Conservation (phyloP, 495 filamentous ascomycete genomes). For the Annulohypoxylon bovei region DNA sequence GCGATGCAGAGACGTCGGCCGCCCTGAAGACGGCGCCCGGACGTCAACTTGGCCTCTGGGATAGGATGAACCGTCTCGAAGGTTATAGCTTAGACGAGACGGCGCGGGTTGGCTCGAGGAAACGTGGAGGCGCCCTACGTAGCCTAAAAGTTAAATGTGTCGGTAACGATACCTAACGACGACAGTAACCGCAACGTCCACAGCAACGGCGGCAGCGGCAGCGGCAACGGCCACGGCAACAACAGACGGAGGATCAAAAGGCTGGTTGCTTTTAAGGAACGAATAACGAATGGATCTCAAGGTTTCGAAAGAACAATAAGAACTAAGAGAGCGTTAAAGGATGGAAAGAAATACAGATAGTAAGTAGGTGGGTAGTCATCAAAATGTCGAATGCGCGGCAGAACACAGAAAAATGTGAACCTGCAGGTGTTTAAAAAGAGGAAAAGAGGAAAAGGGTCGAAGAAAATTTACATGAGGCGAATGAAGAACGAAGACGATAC, state of each 20-base stretch:
- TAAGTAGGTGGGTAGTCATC: neutral
- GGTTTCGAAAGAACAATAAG: neutral
- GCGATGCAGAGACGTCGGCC: slow-evolving; percentile 37
- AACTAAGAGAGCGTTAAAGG: neutral
- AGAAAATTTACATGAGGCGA: neutral
- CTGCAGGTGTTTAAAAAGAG: neutral
- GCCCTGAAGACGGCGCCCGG: slow-evolving; percentile 34
- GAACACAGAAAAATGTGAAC: neutral
- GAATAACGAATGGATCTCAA: neutral
- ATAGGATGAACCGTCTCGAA: slow-evolving; percentile 20
- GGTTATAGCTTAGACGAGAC: slow-evolving; percentile 6
- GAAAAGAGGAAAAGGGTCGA: neutral
- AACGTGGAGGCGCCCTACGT: slow-evolving; percentile 12
- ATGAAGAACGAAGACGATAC: neutral
- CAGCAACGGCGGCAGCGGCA: neutral
- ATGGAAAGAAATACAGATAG: neutral
- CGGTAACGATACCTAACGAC: neutral
- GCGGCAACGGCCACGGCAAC: neutral
- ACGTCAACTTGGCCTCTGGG: slow-evolving; percentile 24
- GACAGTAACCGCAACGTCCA: neutral
- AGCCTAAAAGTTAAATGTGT: slow-evolving; percentile 33
- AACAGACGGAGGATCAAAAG: neutral
- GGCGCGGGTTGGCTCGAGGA: slow-evolving; percentile 2
- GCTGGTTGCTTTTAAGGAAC: neutral
- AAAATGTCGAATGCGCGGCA: neutral